Conservation (phyloP, 176 grass and related monocot species). For the Lolium perenne region DNA sequence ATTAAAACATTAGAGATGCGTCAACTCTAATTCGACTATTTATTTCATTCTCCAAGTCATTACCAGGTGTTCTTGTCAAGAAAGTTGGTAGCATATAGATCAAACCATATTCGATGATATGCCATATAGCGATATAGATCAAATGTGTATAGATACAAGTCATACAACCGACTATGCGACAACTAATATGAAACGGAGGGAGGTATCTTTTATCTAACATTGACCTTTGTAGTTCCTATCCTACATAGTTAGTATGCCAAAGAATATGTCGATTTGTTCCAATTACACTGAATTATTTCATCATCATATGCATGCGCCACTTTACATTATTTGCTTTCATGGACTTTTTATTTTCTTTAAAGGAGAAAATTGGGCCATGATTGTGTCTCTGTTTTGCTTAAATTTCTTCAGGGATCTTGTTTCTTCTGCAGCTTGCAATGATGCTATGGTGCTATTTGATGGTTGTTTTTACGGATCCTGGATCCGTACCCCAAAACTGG, state of each 20-base stretch:
- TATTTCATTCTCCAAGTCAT: neutral
- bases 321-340: slow-evolving; percentile 36
- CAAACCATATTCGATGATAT: neutral
- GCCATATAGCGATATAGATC: too few species aligned
- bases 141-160: too few species aligned
- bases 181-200: too few species aligned
- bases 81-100: neutral
- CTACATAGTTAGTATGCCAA: too few species aligned
- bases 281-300: neutral
- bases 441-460: slow-evolving; percentile 83
- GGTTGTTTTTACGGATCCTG: slow-evolving; percentile 86
- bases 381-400: slow-evolving; percentile 44
- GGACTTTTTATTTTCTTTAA: slow-evolving; percentile 14
- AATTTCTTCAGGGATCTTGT: slow-evolving; percentile 79
- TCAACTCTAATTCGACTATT: neutral
- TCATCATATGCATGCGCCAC: neutral
- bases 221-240: too few species aligned
- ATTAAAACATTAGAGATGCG: neutral
- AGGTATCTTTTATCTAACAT: too few species aligned
- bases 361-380: slow-evolving; percentile 32
- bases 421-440: slow-evolving; percentile 86
- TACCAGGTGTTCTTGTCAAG: neutral
- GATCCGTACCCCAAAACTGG: slow-evolving; percentile 84
- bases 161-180: too few species aligned
- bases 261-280: too few species aligned